Percentiles rank a stretch among this genome's conserved stretches.
Evolutionary conservation across 371 early-diverging fungal genomes (phyloP).

Genomic region (Thermomucor indicae-seudaticae): DNA sequence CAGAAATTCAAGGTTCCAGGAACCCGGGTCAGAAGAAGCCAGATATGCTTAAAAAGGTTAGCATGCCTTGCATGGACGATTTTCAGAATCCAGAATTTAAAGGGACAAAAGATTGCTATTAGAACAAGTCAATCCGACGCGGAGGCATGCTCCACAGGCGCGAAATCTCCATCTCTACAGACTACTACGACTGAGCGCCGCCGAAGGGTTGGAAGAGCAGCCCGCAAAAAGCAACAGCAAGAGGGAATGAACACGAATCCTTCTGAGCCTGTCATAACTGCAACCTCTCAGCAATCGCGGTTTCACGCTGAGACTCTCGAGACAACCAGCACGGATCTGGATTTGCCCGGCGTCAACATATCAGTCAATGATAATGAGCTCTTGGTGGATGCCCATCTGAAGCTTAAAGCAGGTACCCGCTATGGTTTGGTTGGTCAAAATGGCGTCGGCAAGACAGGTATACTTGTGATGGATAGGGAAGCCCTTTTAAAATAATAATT

Average conservation of each 20-base stretch:
- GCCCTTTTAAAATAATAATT: not conserved
- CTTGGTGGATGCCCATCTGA: constrained; percentile 62
- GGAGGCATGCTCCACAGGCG: not conserved
- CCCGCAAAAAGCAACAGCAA: constrained; percentile 4
- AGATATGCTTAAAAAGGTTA: no score
- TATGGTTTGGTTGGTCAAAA: constrained; percentile 86
- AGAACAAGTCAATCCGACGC: not conserved
- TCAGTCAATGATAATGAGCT: constrained; percentile 58
- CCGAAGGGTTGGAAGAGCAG: not conserved
- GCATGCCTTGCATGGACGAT: no score
- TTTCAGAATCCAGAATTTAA: not conserved
- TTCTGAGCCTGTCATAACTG: constrained; percentile 46
- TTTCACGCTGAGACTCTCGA: constrained; percentile 81
- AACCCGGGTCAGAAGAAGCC: not conserved
- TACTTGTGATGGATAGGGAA: not conserved
- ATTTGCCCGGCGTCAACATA: constrained; percentile 73
- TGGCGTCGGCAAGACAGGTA: constrained; percentile 89
- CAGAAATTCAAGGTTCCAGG: not conserved
- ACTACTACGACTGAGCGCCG: not conserved
- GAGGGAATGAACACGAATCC: not conserved
- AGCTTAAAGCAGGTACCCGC: constrained; percentile 54
- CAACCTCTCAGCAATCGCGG: constrained; percentile 81
- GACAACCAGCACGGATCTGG: constrained; percentile 54
- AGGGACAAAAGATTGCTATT: no score
- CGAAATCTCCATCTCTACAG: no score